Evolutionary conservation across 202 grass and related monocot genomes (phyloP), one percentile per base, ranked within the genome.

Genomic region (Setaria viridis): DNA sequence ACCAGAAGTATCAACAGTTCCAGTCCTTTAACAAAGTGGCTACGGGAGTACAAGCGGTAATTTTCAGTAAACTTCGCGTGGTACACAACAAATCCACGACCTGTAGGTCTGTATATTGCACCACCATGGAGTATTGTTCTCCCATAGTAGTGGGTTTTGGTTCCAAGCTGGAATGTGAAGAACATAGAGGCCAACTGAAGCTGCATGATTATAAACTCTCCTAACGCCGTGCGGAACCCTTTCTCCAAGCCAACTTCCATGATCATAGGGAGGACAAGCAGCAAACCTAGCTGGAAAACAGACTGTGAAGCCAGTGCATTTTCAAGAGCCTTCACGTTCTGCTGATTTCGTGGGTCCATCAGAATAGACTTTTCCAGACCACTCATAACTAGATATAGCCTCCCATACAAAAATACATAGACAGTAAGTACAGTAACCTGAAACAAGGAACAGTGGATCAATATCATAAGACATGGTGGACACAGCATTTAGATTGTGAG

Each of bases 181-280:
- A 99, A 99, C 47, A 97, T 83, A 64, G 97, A 91, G 9, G 97
- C 97, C 86, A 97, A 70, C 67, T 99, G 94, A 87, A 99, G 90
- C 83, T 99, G 97, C 97, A 99, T 99, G 84, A 99, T 92, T 65
- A 99, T 75, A 75, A 99, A 99, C 76, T 99, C 97, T 82, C 97
- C 97, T 82, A 97, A 45, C 0, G 97, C 97, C 63, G 90, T 94
- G 50, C 97, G 94, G 74, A 99, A 99, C 25, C 97, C 97, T 80
- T 99, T 99, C 82, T 99, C 94, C 76, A 99, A 86, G 70, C 97
- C 97, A 67, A 99, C 74, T 86, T 99, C 97, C 97, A 99, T 99
- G 53, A 99, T 72, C 97, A 99, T 97, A 83, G 97, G 97, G 69
- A 99, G 80, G 48, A 99, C 94, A 85, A 99, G 92, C 51, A 99